phyloP scores from a whole-genome alignment of 257 asterid species.

The Solanum sejunctum region DNA sequence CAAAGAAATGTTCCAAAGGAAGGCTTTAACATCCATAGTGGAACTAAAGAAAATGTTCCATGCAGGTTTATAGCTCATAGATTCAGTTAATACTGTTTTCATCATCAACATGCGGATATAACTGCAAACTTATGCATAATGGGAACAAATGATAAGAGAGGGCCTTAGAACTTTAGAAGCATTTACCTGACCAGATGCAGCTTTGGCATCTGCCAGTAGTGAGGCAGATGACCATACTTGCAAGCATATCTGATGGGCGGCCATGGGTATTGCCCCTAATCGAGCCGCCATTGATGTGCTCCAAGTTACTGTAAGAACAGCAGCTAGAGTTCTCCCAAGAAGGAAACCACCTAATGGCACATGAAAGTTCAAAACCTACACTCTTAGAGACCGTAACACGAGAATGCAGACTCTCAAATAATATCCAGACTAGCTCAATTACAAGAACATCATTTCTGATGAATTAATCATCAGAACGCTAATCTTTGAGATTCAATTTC shows the following conservation, averaged over 20 bases:
- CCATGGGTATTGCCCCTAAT: slow-evolving; percentile 36
- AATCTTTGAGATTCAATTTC: background rate
- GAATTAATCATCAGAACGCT: background rate
- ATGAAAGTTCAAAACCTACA: background rate
- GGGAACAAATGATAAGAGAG: background rate
- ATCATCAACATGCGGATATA: background rate
- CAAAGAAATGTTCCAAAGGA: background rate
- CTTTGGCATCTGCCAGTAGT: slow-evolving; percentile 32
- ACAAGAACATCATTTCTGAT: background rate
- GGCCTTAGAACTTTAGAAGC: background rate
- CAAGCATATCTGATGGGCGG: slow-evolving; percentile 42
- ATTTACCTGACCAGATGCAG: slow-evolving; percentile 29
- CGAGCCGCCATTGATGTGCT: slow-evolving; percentile 44
- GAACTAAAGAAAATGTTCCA: background rate
- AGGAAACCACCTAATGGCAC: slow-evolving; percentile 29
- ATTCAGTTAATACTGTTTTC: background rate
- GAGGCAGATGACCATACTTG: slow-evolving; percentile 42
- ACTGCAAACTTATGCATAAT: background rate
- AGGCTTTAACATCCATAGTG: background rate
- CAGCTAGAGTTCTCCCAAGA: slow-evolving; percentile 39
- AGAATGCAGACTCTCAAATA: background rate
- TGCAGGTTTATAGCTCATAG: background rate
- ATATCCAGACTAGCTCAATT: background rate
- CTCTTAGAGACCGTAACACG: background rate
- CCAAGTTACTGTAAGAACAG: slow-evolving; percentile 27